Evolutionary conservation across 345 rosid species (phyloP).

Genomic region (Salix suchowensis): DNA sequence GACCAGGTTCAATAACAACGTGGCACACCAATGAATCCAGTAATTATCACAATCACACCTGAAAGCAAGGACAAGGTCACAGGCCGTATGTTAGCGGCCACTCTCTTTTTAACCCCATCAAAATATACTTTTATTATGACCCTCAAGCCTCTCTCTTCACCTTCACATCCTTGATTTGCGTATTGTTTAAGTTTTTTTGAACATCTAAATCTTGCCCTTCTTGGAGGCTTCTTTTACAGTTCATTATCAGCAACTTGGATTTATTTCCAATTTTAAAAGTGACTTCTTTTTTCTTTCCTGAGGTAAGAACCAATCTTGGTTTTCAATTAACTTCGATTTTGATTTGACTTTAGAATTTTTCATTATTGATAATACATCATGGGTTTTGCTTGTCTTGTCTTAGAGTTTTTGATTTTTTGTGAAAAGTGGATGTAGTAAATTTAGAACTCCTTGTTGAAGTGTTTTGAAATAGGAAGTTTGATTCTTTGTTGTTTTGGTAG

Average conservation of each 20-base stretch:
- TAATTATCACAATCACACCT: not conserved
- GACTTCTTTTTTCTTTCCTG: not conserved
- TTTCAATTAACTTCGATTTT: not conserved
- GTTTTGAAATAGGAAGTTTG: not conserved
- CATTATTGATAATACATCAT: not conserved
- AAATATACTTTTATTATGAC: not conserved
- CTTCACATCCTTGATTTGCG: not conserved
- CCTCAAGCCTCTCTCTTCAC: not conserved
- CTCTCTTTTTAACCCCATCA: not conserved
- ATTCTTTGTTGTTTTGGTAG: not conserved
- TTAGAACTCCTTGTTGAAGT: not conserved
- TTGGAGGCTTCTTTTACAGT: not conserved
- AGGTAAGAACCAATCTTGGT: slow-evolving; percentile 13
- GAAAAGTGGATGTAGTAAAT: not conserved
- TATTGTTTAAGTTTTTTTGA: not conserved
- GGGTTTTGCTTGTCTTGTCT: not conserved
- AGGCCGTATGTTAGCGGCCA: not conserved
- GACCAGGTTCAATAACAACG: too few relatives aligned
- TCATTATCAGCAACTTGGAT: not conserved
- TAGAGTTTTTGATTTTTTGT: slow-evolving; percentile 1
- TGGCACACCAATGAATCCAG: too few relatives aligned
- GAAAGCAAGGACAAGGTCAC: not conserved
- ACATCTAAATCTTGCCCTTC: not conserved
- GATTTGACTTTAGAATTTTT: not conserved
- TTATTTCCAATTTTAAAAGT: not conserved